Conservation (phyloP, 2,329 filamentous ascomycete genomes). For the Colletotrichum sp. region DNA sequence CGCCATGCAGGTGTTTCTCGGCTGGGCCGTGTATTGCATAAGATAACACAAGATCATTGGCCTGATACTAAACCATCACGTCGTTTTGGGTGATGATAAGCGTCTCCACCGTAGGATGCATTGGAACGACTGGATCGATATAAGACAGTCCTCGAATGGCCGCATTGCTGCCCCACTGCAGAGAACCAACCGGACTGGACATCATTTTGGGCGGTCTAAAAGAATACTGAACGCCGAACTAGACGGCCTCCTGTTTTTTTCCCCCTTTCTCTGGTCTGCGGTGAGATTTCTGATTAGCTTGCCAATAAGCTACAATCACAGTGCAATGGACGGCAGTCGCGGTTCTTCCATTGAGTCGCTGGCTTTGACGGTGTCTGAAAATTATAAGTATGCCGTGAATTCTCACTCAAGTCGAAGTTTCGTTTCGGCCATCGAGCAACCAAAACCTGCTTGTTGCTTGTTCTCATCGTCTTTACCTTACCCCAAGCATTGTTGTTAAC, state of each 20-base stretch:
- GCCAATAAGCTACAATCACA: neutral
- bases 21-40: neutral
- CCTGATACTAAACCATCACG: neutral
- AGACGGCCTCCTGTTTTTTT: neutral
- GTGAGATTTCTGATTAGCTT: neutral
- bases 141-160: too few relatives aligned
- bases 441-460: neutral
- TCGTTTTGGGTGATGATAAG: neutral
- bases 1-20: neutral
- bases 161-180: neutral
- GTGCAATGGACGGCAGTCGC: neutral
- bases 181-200: neutral
- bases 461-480: neutral
- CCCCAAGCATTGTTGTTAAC: neutral
- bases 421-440: neutral
- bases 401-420: neutral
- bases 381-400: neutral
- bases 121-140: neutral
- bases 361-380: neutral
- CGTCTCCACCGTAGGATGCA: neutral
- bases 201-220: neutral
- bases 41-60: neutral
- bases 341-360: neutral
- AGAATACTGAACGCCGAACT: neutral
- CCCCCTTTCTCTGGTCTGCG: neutral